These are phyloP conservation scores for Aspergillus sp. DNA, from an alignment of 2,329 filamentous ascomycete genomes.

Conservation along the genomic window DNA sequence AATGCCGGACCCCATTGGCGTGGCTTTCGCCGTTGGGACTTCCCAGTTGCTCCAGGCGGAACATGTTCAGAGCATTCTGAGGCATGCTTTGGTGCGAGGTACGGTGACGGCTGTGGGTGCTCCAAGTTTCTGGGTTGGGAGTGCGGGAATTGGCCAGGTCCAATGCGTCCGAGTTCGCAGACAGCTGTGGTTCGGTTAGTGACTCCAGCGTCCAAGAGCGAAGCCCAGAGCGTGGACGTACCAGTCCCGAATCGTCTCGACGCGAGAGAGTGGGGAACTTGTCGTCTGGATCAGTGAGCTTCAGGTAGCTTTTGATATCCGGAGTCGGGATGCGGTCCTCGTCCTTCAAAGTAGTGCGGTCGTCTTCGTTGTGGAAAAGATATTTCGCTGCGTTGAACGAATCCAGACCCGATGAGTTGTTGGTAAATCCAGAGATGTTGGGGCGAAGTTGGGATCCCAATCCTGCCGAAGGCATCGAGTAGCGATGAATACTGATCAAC, in stretches of 20 bases:
- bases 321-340: slow-evolving; percentile 55
- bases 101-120: slow-evolving; percentile 65
- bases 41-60: slow-evolving; percentile 36
- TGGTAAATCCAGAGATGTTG: slow-evolving; percentile 26
- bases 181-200: slow-evolving; percentile 60
- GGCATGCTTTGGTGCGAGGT: slow-evolving; percentile 60
- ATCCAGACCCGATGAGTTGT: slow-evolving; percentile 57
- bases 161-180: slow-evolving; percentile 74
- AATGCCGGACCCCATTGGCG: slow-evolving; percentile 34
- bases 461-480: slow-evolving; percentile 80
- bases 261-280: slow-evolving; percentile 70
- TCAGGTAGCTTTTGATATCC: slow-evolving; percentile 66
- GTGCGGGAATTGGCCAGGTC: slow-evolving; percentile 73
- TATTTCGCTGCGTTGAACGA: slow-evolving; percentile 83
- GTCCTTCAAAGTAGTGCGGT: slow-evolving; percentile 47
- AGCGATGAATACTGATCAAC: slow-evolving; percentile 69
- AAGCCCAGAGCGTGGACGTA: slow-evolving; percentile 36
- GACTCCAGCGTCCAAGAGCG: slow-evolving; percentile 7
- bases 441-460: slow-evolving; percentile 31
- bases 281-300: slow-evolving; percentile 73
- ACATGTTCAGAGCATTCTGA: slow-evolving; percentile 49
- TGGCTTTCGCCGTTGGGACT: slow-evolving; percentile 29
- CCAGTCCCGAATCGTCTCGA: slow-evolving; percentile 53
- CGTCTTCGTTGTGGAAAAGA: slow-evolving; percentile 81
- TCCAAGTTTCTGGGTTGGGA: slow-evolving; percentile 65